A percentile compares a stretch with the other conserved stretches of the same genome.
These are phyloP conservation scores for Protomyces inundatus DNA, from an alignment of 1,139 yeast species.

Conservation along the genomic window DNA sequence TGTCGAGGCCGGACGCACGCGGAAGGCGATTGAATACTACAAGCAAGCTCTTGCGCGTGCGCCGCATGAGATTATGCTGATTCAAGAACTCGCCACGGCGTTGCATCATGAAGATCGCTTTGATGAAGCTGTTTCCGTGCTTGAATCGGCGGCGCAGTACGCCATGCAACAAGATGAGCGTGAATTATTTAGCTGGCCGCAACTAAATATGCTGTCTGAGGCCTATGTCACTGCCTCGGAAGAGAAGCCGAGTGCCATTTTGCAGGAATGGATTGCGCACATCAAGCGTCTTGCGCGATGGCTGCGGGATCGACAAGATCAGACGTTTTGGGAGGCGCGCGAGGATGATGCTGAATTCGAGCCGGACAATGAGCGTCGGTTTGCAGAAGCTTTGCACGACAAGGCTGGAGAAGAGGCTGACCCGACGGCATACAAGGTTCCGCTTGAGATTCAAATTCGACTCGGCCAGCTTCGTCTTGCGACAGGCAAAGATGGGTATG, in stretches of 20 bases:
- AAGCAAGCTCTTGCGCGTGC: slow-evolving; percentile 52
- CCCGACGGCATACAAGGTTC: slow-evolving; percentile 45
- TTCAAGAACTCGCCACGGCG: slow-evolving; percentile 70
- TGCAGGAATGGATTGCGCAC: slow-evolving; percentile 60
- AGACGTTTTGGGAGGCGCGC: slow-evolving; percentile 77
- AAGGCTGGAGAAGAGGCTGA: background rate
- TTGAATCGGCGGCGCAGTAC: slow-evolving; percentile 59
- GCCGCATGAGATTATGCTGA: slow-evolving; percentile 59
- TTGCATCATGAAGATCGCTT: slow-evolving; percentile 70
- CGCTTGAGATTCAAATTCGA: slow-evolving; percentile 81
- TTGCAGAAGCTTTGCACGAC: slow-evolving; percentile 34
- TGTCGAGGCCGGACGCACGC: slow-evolving; percentile 44
- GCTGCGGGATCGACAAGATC: slow-evolving; percentile 63
- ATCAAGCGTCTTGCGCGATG: slow-evolving; percentile 74
- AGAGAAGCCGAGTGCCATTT: slow-evolving; percentile 40
- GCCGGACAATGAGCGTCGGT: slow-evolving; percentile 57
- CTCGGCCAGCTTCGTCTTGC: slow-evolving; percentile 63
- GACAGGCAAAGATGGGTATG: slow-evolving; percentile 31
- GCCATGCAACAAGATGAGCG: slow-evolving; percentile 39
- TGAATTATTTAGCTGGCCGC: slow-evolving; percentile 70
- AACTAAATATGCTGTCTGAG: slow-evolving; percentile 76
- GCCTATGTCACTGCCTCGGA: slow-evolving; percentile 55
- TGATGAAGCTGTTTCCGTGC: slow-evolving; percentile 75
- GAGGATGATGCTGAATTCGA: slow-evolving; percentile 67
- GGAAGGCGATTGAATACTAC: slow-evolving; percentile 63